A percentile compares a stretch with the other conserved stretches of the same genome.
phyloP scores from a whole-genome alignment of 768 basidiomycete species.

The Pleurotus djamor region DNA sequence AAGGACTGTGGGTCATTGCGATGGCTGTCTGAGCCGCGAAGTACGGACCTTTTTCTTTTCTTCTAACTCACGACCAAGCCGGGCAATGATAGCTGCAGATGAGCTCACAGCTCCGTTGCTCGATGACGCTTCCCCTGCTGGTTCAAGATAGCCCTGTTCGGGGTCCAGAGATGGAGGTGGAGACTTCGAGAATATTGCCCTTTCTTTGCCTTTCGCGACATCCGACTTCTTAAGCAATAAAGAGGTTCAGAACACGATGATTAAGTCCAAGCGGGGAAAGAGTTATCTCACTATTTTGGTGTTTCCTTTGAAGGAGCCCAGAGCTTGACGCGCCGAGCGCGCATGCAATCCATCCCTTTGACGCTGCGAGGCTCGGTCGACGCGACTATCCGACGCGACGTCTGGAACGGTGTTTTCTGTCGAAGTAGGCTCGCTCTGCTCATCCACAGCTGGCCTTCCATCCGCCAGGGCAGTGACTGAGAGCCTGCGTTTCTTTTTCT shows the following conservation, averaged over 20 bases:
- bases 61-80: neutral
- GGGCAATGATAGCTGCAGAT: slow-evolving; percentile 2
- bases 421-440: neutral
- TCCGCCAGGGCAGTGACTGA: neutral
- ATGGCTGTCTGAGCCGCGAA: neutral
- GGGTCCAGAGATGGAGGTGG: neutral
- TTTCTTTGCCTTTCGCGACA: slow-evolving; percentile 1
- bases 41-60: slow-evolving; percentile 3
- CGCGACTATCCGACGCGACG: neutral
- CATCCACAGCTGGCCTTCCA: neutral
- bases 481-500: slow-evolving; percentile 4
- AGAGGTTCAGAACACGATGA: neutral
- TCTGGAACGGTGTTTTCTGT: neutral
- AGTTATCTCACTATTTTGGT: no score
- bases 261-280: no score
- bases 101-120: neutral
- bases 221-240: neutral
- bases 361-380: neutral
- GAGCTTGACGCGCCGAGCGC: neutral
- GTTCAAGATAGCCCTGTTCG: neutral
- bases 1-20: slow-evolving; percentile 2
- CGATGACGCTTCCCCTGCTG: neutral
- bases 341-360: neutral
- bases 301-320: neutral
- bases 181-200: neutral